A percentile compares a stretch with the other conserved stretches of the same genome.
phyloP scores from a whole-genome alignment of 371 early-diverging fungal species.

The Mucor velutinosus region DNA sequence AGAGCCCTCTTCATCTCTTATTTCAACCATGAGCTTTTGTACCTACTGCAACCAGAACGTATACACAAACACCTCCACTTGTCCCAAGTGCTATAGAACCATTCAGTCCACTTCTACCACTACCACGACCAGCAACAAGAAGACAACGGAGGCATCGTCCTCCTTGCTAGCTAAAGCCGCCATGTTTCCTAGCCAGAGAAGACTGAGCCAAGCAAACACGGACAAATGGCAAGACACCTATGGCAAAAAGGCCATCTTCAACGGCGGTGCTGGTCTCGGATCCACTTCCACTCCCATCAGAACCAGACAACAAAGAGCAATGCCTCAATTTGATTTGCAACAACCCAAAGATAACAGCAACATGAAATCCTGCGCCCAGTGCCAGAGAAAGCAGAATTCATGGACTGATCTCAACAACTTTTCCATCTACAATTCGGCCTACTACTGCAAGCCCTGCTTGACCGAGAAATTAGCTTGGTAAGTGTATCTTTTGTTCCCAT shows the following conservation, averaged over 20 bases:
- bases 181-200: slow-evolving; percentile 13
- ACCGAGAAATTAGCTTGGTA: slow-evolving; percentile 17
- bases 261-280: not conserved
- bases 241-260: slow-evolving; percentile 29
- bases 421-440: slow-evolving; percentile 18
- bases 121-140: not conserved
- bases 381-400: slow-evolving; percentile 17
- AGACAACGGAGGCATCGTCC: not conserved
- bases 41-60: slow-evolving; percentile 27
- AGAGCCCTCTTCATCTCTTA: not conserved
- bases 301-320: slow-evolving; percentile 11
- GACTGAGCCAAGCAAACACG: slow-evolving; percentile 9
- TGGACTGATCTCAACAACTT: slow-evolving; percentile 22
- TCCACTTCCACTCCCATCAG: slow-evolving; percentile 10
- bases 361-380: slow-evolving; percentile 16
- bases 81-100: slow-evolving; percentile 24
- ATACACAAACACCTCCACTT: slow-evolving; percentile 14
- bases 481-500: not conserved
- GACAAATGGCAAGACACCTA: slow-evolving; percentile 36
- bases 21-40: slow-evolving; percentile 24
- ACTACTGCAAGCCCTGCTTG: slow-evolving; percentile 26
- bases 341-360: slow-evolving; percentile 5
- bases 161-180: not conserved
- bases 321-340: slow-evolving; percentile 21
- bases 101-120: not conserved